Percentiles rank a stretch among this genome's conserved stretches.
These are phyloP conservation scores for Cicer arietinum DNA, from an alignment of 306 rosid species.

Conservation along the genomic window DNA sequence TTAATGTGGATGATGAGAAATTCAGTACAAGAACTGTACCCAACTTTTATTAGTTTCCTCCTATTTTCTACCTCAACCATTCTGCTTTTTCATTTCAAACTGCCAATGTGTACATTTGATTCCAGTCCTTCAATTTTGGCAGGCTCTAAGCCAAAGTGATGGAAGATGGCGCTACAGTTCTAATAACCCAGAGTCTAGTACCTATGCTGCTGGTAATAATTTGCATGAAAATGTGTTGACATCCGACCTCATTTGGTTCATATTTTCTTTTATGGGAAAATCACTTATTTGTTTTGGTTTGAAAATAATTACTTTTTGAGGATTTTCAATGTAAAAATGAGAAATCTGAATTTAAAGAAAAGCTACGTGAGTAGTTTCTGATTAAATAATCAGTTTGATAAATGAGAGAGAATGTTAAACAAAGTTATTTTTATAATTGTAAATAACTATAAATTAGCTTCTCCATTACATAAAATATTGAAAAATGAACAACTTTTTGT, in stretches of 20 bases:
- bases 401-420: background rate
- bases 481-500: background rate
- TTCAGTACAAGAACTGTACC: slow-evolving; percentile 34
- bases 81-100: slow-evolving; percentile 8
- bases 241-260: background rate
- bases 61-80: background rate
- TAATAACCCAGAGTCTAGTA: slow-evolving; percentile 89
- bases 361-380: background rate
- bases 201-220: slow-evolving; percentile 93
- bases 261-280: background rate
- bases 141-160: slow-evolving; percentile 99
- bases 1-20: slow-evolving; percentile 32
- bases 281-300: background rate
- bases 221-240: slow-evolving; percentile 28
- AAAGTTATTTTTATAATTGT: background rate
- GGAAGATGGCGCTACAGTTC: slow-evolving; percentile 99
- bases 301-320: background rate
- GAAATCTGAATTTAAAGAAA: background rate
- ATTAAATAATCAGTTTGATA: background rate
- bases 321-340: background rate
- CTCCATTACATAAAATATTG: background rate
- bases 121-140: slow-evolving; percentile 47
- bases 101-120: slow-evolving; percentile 35
- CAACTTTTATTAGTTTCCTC: slow-evolving; percentile 1
- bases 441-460: background rate